These are phyloP conservation scores for Candida coleopterorum DNA, from an alignment of 805 yeast species.

Conservation along the genomic window DNA sequence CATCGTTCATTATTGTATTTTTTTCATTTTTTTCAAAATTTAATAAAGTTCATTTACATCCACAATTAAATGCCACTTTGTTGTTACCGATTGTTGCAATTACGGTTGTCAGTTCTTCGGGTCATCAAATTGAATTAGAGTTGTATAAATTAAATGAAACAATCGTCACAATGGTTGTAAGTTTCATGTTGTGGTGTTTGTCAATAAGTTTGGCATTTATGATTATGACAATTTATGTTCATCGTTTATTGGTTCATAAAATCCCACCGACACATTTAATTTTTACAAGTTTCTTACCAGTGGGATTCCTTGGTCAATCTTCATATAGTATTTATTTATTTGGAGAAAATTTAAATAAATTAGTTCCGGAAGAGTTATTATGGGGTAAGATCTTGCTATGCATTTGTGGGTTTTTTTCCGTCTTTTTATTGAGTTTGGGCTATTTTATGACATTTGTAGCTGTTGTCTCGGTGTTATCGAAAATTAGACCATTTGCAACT, in stretches of 20 bases:
- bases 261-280: slow-evolving; percentile 52
- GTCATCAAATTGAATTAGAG: slow-evolving; percentile 46
- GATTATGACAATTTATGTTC: slow-evolving; percentile 51
- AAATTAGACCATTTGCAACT: slow-evolving; percentile 30
- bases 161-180: slow-evolving; percentile 48
- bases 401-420: slow-evolving; percentile 29
- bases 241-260: slow-evolving; percentile 54
- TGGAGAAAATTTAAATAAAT: slow-evolving; percentile 35
- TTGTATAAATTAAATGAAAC: slow-evolving; percentile 42
- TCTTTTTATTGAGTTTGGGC: slow-evolving; percentile 51
- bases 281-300: slow-evolving; percentile 69
- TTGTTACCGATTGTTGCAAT: slow-evolving; percentile 76
- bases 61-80: slow-evolving; percentile 48
- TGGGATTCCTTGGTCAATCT: slow-evolving; percentile 87
- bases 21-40: slow-evolving; percentile 40
- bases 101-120: slow-evolving; percentile 72
- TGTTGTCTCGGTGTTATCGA: slow-evolving; percentile 37
- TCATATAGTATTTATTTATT: slow-evolving; percentile 59
- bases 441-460: slow-evolving; percentile 44
- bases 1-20: slow-evolving; percentile 58
- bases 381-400: slow-evolving; percentile 13
- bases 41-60: slow-evolving; percentile 17
- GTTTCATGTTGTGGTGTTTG: slow-evolving; percentile 62
- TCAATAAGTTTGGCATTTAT: slow-evolving; percentile 60
- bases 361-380: slow-evolving; percentile 11